Evolutionary conservation across 1,284 basidiomycete genomes (phyloP).

Genomic region (Leccinum variabile): DNA sequence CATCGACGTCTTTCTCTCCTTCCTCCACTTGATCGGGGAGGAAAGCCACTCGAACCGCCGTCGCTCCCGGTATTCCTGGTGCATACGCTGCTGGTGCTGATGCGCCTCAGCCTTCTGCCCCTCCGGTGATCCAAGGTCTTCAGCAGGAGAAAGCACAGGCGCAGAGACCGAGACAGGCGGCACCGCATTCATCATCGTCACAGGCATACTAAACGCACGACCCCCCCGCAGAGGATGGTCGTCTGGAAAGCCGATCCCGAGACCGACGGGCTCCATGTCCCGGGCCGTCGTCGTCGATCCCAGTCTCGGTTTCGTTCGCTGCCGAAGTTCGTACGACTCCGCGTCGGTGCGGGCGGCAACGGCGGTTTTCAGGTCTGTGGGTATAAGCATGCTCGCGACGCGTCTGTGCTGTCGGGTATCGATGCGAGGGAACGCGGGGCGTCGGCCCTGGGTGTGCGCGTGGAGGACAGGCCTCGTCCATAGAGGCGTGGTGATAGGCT

Average conservation of each 20-base stretch:
- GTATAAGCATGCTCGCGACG: conserved; percentile 26
- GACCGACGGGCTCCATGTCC: conserved; percentile 19
- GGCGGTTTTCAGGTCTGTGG: background rate
- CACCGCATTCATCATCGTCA: background rate
- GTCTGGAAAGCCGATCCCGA: conserved; percentile 31
- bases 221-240: conserved; percentile 16
- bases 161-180: background rate
- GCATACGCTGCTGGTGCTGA: background rate
- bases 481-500: background rate
- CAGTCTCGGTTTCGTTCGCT: background rate
- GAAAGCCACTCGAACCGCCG: conserved; percentile 6
- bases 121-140: background rate
- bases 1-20: background rate
- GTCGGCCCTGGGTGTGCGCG: background rate
- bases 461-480: background rate
- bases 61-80: background rate
- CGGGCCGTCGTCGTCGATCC: background rate
- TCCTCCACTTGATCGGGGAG: conserved; percentile 2
- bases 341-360: background rate
- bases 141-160: background rate
- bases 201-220: conserved; percentile 26
- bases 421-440: conserved; percentile 24
- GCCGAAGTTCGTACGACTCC: background rate
- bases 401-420: conserved; percentile 29
- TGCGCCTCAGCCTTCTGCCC: background rate